Base-by-base conservation (phyloP, 768 basidiomycete species). In the Pisolithus albus region DNA sequence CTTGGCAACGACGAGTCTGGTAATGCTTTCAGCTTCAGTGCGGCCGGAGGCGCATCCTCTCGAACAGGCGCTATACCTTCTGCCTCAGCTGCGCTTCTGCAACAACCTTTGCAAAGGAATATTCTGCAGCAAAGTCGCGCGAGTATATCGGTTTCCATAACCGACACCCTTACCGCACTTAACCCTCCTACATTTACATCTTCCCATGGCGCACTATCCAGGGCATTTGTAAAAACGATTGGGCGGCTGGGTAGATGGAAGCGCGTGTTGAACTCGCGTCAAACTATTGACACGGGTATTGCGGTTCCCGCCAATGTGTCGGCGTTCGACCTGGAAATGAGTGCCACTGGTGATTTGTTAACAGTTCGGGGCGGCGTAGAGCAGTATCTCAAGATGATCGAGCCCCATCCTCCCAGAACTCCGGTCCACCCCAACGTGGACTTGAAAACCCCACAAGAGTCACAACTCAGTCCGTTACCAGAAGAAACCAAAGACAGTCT, bases 161-260 rank as follows among this genome's bases (percentile, higher is more conserved):
- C 52, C 3, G 51, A 59, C 10, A 59, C 61, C 0, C 39, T 52
- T 8, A 11, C 53, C 4, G 36, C 59, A 0, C 70, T 75, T 41
- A 72, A 73, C 9, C 64, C 77, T 7, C 67, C 73, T 1, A 49
- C 60, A 0, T 60, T 65, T n/a, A 61, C 75, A 7, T 68, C 82
- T 11, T 78, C 82, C 1, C 81, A 85, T 49, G 81, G 75, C 59
- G 74, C 83, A 0, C 71, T 92, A 15, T 88, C 87, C 0, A 78
- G 88, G 1, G 87, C 79, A 10, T 79, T 93, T 44, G 83, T 88
- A 49, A 86, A 82, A 67, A 91, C 91, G 3, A 83, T 92, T 26
- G 88, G 91, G 5, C 78, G 86, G 5, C 69, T 94, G 16, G 91
- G 91, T 1, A 73, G 86, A 9, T 87, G 91, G 87, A 87, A 78